Conservation (phyloP, 371 early-diverging fungal species). For the Syncephalastrum contaminatum region DNA sequence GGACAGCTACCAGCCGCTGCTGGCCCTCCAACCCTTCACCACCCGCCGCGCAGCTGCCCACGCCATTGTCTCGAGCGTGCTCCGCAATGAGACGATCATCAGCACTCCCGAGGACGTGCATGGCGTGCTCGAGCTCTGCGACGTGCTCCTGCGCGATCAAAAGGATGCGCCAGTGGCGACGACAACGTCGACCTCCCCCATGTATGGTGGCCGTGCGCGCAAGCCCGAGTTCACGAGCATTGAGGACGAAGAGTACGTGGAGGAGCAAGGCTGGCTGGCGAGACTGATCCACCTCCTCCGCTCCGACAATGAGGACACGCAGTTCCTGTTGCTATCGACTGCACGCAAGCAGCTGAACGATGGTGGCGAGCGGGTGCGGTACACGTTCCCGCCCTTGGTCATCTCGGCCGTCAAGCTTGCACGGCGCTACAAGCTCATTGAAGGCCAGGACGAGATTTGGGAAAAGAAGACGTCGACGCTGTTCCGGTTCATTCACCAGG, state of each 20-base stretch:
- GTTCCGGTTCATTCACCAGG: slow-evolving; percentile 77
- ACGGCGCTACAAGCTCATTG: slow-evolving; percentile 48
- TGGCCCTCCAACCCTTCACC: slow-evolving; percentile 75
- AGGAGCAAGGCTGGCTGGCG: slow-evolving; percentile 85
- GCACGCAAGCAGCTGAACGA: slow-evolving; percentile 79
- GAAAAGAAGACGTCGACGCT: slow-evolving; percentile 63
- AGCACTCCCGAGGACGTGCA: slow-evolving; percentile 76
- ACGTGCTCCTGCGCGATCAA: slow-evolving; percentile 79
- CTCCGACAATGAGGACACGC: slow-evolving; percentile 67
- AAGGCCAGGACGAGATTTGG: slow-evolving; percentile 60
- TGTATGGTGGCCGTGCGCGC: slow-evolving; percentile 20
- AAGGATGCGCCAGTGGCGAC: slow-evolving; percentile 52
- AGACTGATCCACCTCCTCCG: slow-evolving; percentile 80
- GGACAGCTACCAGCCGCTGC: slow-evolving; percentile 73
- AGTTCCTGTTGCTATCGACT: slow-evolving; percentile 75
- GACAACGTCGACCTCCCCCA: slow-evolving; percentile 17
- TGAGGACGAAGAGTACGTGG: slow-evolving; percentile 71
- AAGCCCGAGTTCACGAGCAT: slow-evolving; percentile 34
- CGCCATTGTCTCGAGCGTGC: slow-evolving; percentile 66
- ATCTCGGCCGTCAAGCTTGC: slow-evolving; percentile 74
- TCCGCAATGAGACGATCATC: slow-evolving; percentile 68
- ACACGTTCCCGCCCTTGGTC: slow-evolving; percentile 85
- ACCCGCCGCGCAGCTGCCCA: slow-evolving; percentile 82
- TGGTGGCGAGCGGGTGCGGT: slow-evolving; percentile 82
- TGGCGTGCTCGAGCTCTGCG: slow-evolving; percentile 79